Evolutionary conservation across 257 asterid species (phyloP), one percentile per base, ranked within the genome.

Genomic region (Fraxinus pennsylvanica): DNA sequence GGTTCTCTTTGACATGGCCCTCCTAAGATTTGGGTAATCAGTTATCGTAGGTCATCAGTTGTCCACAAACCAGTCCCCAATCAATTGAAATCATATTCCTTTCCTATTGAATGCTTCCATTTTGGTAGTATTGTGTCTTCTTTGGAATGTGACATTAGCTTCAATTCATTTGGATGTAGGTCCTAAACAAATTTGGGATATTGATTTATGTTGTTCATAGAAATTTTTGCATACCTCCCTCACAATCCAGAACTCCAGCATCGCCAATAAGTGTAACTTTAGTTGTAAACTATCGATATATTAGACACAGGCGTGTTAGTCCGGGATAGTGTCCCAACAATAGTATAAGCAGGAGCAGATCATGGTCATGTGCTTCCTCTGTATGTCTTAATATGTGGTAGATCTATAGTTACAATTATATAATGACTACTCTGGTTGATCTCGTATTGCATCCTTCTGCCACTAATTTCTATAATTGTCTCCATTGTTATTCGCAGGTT

Each of bases 311-410:
- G 72, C 10, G 35, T 38, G 71, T 9, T 27, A 83, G 84, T 66
- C 78, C 77, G 33, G 73, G 17, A 7, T 74, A 69, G 36, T 82
- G 88, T 59, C 75, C 36, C 12, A 84, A 89, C 67, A 4, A 86
- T 78, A 86, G 89, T 78, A 85, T 87, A 78, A 85, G 89, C 78
- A 50, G 82, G 81, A 87, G 90, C 82, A n/a, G 76, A 54, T 89
- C 89, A 12, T 68, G 76, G 25, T 84, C 90, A 17, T 81, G 36
- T 45, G 79, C 78, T 68, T 86, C 82, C 72, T 39, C 81, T 57
- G 84, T 76, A 80, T 19, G 74, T 63, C 35, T 69, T 25, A 25
- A 38, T 71, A 22, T 30, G 50, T 54, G 69, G 39, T 3, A 14
- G 21, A n/a, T 13, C 2, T 30, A 7, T 30, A 45, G n/a, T 66